Evolutionary conservation across 2,329 filamentous ascomycete species (phyloP), one percentile per base, ranked within the genome.

Genomic region (Alternaria postmessia): DNA sequence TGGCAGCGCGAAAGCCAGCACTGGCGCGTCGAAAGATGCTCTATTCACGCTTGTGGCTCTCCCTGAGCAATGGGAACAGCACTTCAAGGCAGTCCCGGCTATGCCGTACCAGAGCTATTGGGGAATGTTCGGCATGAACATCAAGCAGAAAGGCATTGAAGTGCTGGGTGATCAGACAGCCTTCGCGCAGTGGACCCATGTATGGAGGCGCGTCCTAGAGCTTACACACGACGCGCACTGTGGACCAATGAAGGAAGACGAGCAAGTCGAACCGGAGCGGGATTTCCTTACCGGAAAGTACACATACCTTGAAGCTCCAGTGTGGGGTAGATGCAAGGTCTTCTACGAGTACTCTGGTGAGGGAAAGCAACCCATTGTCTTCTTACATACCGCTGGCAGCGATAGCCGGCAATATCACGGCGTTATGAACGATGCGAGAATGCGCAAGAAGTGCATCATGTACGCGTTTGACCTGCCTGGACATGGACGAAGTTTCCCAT

Each of bases 341-440:
- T 85, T 84, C 71, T 83, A 83, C 63, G 83, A 85, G 62, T 77
- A 74, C 24, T 75, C 81, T 5, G 83, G 83, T 7, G 78, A 77
- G 3, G 83, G 83, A 1, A 76, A 79, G 20, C 80, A 84, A 56
- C 76, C 79, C 26, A 83, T 85, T 47, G 71, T 78, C 24, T 82
- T 83, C 63, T 67, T 81, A 5, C 81, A 83, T 60, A 82, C 81
- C 0, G 81, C 81, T 14, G 82, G 82, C 3, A 80, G 79, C 49
- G 83, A 85, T 61, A 75, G 77, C 28, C 70, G 83, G 28, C 82
- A 85, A 65, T 85, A 84, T 53, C 83, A 85, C 53, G 82, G 83
- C 20, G 82, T 85, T 2, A 81, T 85, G 81, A 85, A 84, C 56
- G 78, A 84, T 56, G 57, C 72, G 28, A 72, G 75, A 12, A 83